These are phyloP conservation scores for Psophocarpus tetragonolobus DNA, from an alignment of 306 rosid genomes.

Conservation along the genomic window DNA sequence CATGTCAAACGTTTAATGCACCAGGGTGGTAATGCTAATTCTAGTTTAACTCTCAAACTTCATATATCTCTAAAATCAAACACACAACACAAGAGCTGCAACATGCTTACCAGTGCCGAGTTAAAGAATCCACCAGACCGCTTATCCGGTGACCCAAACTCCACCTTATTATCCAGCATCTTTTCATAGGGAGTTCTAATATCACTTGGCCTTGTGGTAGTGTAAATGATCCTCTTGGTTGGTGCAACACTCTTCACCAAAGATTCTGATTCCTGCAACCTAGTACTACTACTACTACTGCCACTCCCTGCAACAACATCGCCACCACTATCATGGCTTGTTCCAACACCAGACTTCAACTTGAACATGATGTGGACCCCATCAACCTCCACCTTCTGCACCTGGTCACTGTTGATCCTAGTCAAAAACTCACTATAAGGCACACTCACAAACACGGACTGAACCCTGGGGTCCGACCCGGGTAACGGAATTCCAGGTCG, in stretches of 20 bases:
- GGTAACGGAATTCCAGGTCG: constrained; percentile 79
- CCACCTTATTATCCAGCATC: constrained; percentile 92
- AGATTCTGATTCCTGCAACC: constrained; percentile 62
- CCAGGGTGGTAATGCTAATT: not conserved
- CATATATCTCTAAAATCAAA: not conserved
- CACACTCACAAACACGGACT: constrained; percentile 55
- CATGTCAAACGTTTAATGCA: not conserved
- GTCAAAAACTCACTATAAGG: constrained; percentile 91
- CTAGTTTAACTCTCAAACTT: not conserved
- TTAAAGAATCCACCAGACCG: constrained; percentile 89
- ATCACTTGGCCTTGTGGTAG: constrained; percentile 90
- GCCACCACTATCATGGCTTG: constrained; percentile 41
- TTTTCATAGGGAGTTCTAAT: constrained; percentile 89
- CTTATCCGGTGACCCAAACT: constrained; percentile 91
- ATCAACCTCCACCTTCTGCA: constrained; percentile 94
- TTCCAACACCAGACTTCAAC: constrained; percentile 61
- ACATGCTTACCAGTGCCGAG: constrained; percentile 77
- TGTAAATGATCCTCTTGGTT: constrained; percentile 75
- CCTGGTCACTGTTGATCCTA: constrained; percentile 67
- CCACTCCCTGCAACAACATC: constrained; percentile 48
- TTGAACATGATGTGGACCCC: constrained; percentile 90
- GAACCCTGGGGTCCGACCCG: constrained; percentile 63
- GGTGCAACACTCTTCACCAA: constrained; percentile 70
- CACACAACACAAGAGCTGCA: constrained; percentile 7
- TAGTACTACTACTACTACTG: constrained; percentile 27